phyloP scores from a whole-genome alignment of 352 stramenopile genomes.

The Globisporangium perplexum region DNA sequence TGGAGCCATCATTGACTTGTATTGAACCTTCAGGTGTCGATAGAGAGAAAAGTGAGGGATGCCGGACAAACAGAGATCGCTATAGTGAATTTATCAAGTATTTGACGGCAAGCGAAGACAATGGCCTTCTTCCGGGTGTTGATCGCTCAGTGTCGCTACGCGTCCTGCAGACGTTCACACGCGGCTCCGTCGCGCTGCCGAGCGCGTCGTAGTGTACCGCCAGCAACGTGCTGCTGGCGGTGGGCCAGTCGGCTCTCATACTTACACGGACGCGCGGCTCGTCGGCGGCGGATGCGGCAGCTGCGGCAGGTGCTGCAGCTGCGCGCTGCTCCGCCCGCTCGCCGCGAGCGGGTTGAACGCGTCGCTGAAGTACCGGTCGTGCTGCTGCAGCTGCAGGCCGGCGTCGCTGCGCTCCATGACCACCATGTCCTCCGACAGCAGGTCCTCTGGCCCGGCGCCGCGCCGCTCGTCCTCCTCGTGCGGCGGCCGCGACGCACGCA shows the following conservation, averaged over 20 bases:
- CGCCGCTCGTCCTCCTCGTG: background rate
- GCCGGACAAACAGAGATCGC: background rate
- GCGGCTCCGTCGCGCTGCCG: background rate
- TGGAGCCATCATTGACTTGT: background rate
- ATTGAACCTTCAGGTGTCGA: background rate
- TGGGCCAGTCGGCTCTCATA: background rate
- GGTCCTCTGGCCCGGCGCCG: background rate
- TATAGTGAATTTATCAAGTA: background rate
- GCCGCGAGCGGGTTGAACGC: background rate
- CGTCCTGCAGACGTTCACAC: background rate
- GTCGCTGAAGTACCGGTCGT: background rate
- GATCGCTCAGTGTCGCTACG: background rate
- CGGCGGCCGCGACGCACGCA: background rate
- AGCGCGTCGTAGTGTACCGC: background rate
- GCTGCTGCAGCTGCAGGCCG: background rate
- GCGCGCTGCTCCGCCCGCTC: background rate
- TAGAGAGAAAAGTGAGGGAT: no score
- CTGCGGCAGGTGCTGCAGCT: background rate
- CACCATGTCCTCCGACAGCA: background rate
- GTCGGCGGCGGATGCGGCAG: background rate
- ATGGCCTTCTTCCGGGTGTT: no score
- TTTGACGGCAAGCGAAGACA: no score
- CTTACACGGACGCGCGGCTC: constrained; percentile 1
- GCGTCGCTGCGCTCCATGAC: constrained; percentile 3
- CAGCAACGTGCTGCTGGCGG: background rate